Evolutionary conservation across 768 basidiomycete species (phyloP), one percentile per base, ranked within the genome.

Genomic region (Kwoniella newhampshirensis): DNA sequence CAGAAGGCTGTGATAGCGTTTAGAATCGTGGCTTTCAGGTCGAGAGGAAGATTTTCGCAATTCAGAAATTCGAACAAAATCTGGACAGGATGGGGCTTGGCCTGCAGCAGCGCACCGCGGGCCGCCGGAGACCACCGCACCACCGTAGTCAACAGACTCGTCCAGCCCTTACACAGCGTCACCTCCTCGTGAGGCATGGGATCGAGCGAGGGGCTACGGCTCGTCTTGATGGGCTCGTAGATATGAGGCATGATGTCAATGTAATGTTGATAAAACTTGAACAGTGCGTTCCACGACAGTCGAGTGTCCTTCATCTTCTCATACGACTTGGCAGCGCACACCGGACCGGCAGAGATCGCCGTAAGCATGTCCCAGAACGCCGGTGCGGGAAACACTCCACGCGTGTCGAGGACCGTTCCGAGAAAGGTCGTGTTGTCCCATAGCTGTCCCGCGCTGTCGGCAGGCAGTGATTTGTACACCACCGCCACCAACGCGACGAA

Each of bases 261-360:
- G 44, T 65, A 72, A 45, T 72, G 66, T 36, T 67, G 63, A 47
- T 69, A 69, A 51, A 67, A 69, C 49, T 67, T 67, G 66, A 67
- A 65, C 8, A 72, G 32, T 1, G 40, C 54, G 15, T 47, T 37
- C 70, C 67, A 71, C 3, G 53, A 46, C 11, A 62, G 35, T 50
- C 66, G 53, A 4, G 67, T 64, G 21, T 72, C 70, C 39, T 66
- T 69, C 56, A 72, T 53, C 43, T 59, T 62, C 52, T 69, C 68
- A 44, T 63, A 67, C 18, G 65, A 54, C 36, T 64, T 65, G 7
- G 64, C 54, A 9, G 71, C 64, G 44, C 71, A 70, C 8, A 27
- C 27, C 0, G 60, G 54, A 13, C 71, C 71, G 12, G 63, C 45
- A 2, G 71, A 66, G 8, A 73, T 64, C 6, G 68, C 68, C 8